Base-by-base conservation (phyloP, 2,329 filamentous ascomycete genomes). In the Fusarium sp. region DNA sequence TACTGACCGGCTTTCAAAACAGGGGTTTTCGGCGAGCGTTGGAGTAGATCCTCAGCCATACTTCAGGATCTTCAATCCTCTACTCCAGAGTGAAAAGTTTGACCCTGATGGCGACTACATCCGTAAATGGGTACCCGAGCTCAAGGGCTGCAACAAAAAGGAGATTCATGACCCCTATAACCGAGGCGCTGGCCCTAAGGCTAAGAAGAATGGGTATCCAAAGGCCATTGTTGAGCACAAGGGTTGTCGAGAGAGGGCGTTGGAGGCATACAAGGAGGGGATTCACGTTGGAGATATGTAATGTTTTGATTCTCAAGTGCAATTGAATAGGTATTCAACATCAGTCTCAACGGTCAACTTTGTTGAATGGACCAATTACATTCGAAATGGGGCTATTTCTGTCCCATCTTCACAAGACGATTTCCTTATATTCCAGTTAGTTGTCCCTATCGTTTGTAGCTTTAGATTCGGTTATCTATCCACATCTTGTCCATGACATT, bases 21-120 rank as follows among this genome's bases (percentile, higher is more conserved):
- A 46, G 42, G 87, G 81, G 1, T 83, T 82, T 67, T 79, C 84
- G 23, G 89, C 90, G 4, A 87, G 85, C 16, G 90, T 89, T 0
- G 91, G 92, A 1, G 91, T 93, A 6, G 93, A 96, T 77, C 91
- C 93, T 1, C 92, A 97, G 79, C 93, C 93, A 0, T 97, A 96
- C 77, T 97, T 97, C 69, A 86, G 93, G 6, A 91, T 97, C 56
- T 97, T 97, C 80, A 97, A 96, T 74, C 93, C 93, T 0, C 77
- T 93, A 46, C 80, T 92, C 16, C 93, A 97, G 81, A 93, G 91
- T 72, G 92, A 96, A 83, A 94, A 91, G 79, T 97, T 96, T 73
- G 93, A 97, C 76, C 82, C 86, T 0, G 83, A 90, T 0, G 94
- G 93, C 0, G 87, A 88, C 14, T 97, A 95, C 77, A 96, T 97